Evolutionary conservation across 2,329 filamentous ascomycete species (phyloP).

Genomic region (Colletotrichum tropicale): DNA sequence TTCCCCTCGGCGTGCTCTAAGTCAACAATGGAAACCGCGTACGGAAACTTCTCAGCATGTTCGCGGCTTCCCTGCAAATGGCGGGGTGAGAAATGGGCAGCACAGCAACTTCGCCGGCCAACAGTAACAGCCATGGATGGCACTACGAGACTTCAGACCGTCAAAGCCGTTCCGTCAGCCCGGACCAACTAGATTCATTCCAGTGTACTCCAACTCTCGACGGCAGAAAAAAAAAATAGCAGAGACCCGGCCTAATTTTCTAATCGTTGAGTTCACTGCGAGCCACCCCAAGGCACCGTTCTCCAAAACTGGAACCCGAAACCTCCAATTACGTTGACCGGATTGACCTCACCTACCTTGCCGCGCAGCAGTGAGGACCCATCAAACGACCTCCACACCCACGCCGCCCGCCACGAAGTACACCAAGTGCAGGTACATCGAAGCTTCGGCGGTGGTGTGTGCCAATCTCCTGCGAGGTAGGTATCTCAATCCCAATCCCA

Average conservation of each 20-base stretch:
- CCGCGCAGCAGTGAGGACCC: conserved; percentile 11
- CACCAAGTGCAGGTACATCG: neutral
- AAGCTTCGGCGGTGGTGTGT: neutral
- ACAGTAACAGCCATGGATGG: neutral
- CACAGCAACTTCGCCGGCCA: neutral
- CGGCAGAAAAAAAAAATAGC: neutral
- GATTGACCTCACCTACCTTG: conserved; percentile 18
- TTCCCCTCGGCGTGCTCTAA: neutral
- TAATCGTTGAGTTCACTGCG: conserved; percentile 18
- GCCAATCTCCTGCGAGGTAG: neutral
- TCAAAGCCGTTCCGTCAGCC: conserved; percentile 5
- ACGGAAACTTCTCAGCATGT: neutral
- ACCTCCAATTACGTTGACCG: conserved; percentile 17
- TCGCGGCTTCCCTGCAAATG: neutral
- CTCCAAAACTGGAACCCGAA: conserved; percentile 9
- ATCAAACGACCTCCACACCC: conserved; percentile 16
- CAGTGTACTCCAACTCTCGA: neutral
- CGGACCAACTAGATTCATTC: conserved; percentile 17
- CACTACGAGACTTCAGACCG: neutral
- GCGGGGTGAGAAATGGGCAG: neutral
- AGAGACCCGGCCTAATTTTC: conserved; percentile 13
- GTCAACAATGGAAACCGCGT: neutral
- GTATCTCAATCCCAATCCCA: neutral
- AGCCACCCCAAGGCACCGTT: neutral
- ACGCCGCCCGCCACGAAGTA: conserved; percentile 11